Conservation (phyloP, 2,329 filamentous ascomycete species). For the Chaetomium sp. region DNA sequence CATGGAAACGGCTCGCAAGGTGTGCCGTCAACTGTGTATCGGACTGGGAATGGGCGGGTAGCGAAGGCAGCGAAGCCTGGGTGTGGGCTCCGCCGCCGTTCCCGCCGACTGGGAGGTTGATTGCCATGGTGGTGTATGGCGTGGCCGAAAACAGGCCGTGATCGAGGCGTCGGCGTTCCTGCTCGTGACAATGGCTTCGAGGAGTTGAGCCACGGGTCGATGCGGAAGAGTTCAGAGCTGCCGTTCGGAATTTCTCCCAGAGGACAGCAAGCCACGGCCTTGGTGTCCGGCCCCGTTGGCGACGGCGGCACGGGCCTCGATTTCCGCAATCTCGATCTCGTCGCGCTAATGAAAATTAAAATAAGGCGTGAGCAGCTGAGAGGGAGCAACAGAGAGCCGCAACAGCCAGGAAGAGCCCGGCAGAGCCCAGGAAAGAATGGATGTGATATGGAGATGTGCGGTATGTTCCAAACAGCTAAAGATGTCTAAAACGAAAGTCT, state of each 20-base stretch:
- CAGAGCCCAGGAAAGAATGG: conserved; percentile 19
- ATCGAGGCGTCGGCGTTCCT: not conserved
- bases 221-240: not conserved
- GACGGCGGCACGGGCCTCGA: conserved; percentile 1
- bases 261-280: not conserved
- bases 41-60: conserved; percentile 72
- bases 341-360: conserved; percentile 4
- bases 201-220: not conserved
- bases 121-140: conserved; percentile 47
- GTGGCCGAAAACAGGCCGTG: conserved; percentile 23
- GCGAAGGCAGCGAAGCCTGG: conserved; percentile 78
- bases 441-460: conserved; percentile 20
- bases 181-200: not conserved
- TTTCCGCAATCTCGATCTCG: not conserved
- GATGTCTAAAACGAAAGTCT: conserved; percentile 24
- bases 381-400: not conserved
- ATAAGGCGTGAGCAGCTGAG: not conserved
- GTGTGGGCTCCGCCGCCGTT: conserved; percentile 57
- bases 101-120: conserved; percentile 46
- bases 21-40: conserved; percentile 68
- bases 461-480: conserved; percentile 7
- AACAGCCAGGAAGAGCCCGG: too few species aligned
- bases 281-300: not conserved
- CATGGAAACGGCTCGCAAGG: conserved; percentile 84
- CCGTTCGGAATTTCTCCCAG: not conserved